Evolutionary conservation across 495 filamentous ascomycete genomes (phyloP).

Genomic region (Lasiosphaeria hispida): DNA sequence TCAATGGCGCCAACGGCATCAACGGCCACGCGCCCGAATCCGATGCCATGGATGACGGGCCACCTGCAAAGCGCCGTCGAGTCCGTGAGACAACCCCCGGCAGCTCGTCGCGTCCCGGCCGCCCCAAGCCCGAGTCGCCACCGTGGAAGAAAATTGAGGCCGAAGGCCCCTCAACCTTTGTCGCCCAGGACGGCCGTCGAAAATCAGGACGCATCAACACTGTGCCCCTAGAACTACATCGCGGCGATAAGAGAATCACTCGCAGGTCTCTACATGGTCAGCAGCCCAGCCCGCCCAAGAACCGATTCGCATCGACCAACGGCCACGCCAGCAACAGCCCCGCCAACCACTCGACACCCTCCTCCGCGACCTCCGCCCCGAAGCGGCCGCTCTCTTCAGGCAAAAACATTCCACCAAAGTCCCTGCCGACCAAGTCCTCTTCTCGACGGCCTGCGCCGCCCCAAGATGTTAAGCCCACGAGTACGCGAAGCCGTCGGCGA

Average conservation of each 20-base stretch:
- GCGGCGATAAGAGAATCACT: constrained; percentile 59
- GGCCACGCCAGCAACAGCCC: constrained; percentile 9
- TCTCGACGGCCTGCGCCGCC: constrained; percentile 17
- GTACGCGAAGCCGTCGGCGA: constrained; percentile 28
- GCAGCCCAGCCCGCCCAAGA: constrained; percentile 24
- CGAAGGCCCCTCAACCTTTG: constrained; percentile 83
- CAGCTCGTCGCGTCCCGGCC: constrained; percentile 25
- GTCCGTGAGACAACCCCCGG: constrained; percentile 47
- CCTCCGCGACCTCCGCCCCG: constrained; percentile 5
- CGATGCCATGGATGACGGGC: constrained; percentile 39
- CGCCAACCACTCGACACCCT: constrained; percentile 13
- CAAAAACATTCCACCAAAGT: constrained; percentile 20
- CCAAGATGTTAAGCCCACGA: constrained; percentile 25
- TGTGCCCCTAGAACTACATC: constrained; percentile 66
- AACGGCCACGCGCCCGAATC: constrained; percentile 7
- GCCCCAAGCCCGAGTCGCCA: constrained; percentile 64
- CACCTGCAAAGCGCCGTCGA: constrained; percentile 73
- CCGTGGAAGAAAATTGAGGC: constrained; percentile 90
- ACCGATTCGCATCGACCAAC: constrained; percentile 17
- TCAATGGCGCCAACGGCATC: constrained; percentile 18
- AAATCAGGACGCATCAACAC: constrained; percentile 83
- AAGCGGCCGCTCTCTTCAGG: constrained; percentile 20
- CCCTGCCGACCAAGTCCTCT: constrained; percentile 15
- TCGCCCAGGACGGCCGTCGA: constrained; percentile 69
- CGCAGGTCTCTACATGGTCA: constrained; percentile 39